Conservation (phyloP, 345 rosid genomes). For the Heritiera littoralis region DNA sequence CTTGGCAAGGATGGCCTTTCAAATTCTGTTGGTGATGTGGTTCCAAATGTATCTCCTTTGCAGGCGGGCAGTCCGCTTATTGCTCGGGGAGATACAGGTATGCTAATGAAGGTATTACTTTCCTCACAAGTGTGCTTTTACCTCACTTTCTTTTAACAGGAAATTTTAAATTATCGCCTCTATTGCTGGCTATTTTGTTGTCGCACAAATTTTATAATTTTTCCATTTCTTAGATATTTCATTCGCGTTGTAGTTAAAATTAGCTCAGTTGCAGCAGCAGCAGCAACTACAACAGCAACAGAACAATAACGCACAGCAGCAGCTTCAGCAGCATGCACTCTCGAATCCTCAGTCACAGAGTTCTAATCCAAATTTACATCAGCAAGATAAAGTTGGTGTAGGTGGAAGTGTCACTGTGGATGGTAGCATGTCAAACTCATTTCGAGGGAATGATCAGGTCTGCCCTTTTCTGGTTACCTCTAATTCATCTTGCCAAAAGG, state of each 20-base stretch:
- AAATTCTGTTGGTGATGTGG: constrained; percentile 39
- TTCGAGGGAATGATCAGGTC: constrained; percentile 98
- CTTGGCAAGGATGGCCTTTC: constrained; percentile 41
- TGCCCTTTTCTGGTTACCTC: constrained; percentile 32
- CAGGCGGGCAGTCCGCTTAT: constrained; percentile 37
- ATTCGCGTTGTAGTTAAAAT: constrained; percentile 50
- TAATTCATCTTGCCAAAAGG: neutral
- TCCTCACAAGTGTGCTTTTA: neutral
- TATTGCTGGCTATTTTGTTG: neutral
- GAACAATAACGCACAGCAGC: constrained; percentile 36
- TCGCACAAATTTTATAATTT: neutral
- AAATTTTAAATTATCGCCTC: neutral
- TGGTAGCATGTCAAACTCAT: constrained; percentile 87
- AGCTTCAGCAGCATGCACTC: constrained; percentile 62
- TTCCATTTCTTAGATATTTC: neutral
- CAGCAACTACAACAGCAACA: constrained; percentile 42
- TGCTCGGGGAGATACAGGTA: constrained; percentile 46
- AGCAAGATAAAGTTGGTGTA: constrained; percentile 86
- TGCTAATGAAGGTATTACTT: constrained; percentile 29
- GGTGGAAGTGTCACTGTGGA: constrained; percentile 68
- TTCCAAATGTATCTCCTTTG: constrained; percentile 42
- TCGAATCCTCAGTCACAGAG: constrained; percentile 74
- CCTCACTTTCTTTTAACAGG: neutral
- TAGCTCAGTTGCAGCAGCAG: constrained; percentile 62
- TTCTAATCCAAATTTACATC: constrained; percentile 62